A percentile compares a stretch with the other conserved stretches of the same genome.
Conservation (phyloP, 305 asterid genomes). For the Fraxinus velutina region DNA sequence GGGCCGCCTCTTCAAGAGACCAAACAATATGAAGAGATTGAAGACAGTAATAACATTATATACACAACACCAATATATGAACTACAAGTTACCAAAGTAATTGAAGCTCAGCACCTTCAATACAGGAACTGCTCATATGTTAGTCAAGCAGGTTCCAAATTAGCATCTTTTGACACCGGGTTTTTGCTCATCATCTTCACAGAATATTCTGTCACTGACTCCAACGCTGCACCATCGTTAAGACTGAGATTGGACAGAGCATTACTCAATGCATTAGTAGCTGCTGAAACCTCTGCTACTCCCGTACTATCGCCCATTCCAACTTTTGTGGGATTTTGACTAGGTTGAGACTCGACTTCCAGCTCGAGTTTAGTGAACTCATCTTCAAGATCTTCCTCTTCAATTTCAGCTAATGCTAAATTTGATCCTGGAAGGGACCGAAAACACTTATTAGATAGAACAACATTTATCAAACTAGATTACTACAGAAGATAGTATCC, state of each 20-base stretch:
- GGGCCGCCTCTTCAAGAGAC: no score
- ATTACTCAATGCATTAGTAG: constrained; percentile 42
- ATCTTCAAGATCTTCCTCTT: constrained; percentile 66
- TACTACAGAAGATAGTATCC: neutral
- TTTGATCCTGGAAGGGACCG: constrained; percentile 37
- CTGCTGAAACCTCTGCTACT: constrained; percentile 29
- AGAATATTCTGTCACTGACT: constrained; percentile 20
- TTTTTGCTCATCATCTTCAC: constrained; percentile 17
- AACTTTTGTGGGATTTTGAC: constrained; percentile 16
- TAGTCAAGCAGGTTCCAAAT: constrained; percentile 46
- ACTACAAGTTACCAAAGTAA: neutral
- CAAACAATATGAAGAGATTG: neutral
- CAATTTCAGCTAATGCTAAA: constrained; percentile 34
- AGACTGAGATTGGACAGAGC: constrained; percentile 52
- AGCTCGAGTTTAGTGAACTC: constrained; percentile 57
- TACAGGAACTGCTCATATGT: constrained; percentile 2
- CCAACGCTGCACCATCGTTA: constrained; percentile 26
- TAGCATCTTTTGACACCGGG: constrained; percentile 22
- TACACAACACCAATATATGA: neutral
- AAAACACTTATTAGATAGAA: constrained; percentile 6
- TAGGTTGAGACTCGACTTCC: constrained; percentile 35
- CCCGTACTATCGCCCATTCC: constrained; percentile 13
- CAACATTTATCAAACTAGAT: neutral
- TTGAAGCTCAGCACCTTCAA: neutral
- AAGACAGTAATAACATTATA: neutral